phyloP scores from a whole-genome alignment of 2,329 filamentous ascomycete genomes.

The Alternaria alternata region DNA sequence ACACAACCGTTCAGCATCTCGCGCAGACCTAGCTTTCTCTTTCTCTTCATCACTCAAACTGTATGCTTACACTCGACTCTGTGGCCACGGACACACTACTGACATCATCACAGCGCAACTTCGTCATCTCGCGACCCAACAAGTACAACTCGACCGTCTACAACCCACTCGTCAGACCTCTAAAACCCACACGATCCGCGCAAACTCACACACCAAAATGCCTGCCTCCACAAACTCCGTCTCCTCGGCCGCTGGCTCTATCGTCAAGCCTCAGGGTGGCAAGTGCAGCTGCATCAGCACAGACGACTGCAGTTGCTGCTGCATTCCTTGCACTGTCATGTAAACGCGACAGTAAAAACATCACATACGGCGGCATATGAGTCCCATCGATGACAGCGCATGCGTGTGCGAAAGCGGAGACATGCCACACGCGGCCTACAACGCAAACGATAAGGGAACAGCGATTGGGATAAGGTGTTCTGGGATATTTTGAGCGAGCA shows the following conservation, averaged over 20 bases:
- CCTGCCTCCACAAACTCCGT: constrained; percentile 45
- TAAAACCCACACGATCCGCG: neutral
- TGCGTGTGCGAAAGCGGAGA: neutral
- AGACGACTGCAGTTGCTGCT: constrained; percentile 46
- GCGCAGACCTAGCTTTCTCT: neutral
- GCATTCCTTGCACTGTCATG: constrained; percentile 50
- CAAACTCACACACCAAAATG: constrained; percentile 26
- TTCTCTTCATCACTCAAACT: neutral
- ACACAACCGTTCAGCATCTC: neutral
- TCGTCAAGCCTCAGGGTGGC: constrained; percentile 45
- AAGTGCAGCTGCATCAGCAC: constrained; percentile 43
- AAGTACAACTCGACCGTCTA: neutral
- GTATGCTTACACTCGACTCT: neutral
- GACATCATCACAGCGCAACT: constrained; percentile 8
- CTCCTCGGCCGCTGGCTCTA: constrained; percentile 42
- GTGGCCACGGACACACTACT: neutral
- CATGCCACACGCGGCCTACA: neutral
- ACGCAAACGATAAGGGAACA: neutral
- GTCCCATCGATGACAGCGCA: neutral
- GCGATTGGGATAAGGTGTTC: neutral
- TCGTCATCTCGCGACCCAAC: neutral
- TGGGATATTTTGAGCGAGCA: constrained; percentile 2
- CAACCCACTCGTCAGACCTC: neutral
- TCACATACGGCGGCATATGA: neutral
- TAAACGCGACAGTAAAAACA: constrained; percentile 20